These are phyloP conservation scores for Xenosphaeropsis pyriputrescens DNA, from an alignment of 2,329 filamentous ascomycete species.

Conservation along the genomic window DNA sequence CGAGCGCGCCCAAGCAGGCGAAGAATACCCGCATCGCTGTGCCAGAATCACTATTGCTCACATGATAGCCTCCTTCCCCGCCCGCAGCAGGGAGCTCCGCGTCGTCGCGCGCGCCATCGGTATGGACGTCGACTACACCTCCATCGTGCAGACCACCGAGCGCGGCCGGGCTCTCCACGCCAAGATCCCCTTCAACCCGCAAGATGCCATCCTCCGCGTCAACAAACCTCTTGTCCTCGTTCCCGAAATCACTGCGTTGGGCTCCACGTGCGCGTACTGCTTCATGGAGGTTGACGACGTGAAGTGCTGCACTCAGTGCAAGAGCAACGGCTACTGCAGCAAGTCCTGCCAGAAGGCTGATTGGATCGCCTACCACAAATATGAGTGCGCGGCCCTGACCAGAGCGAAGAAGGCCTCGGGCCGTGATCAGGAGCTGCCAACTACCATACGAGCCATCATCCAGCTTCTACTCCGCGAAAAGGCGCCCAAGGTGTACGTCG, in stretches of 20 bases:
- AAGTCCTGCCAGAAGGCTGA: background rate
- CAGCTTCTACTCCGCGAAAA: background rate
- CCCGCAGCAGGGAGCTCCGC: too few relatives aligned
- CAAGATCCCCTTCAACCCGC: background rate
- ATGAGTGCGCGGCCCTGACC: background rate
- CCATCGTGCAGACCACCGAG: background rate
- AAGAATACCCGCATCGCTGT: too few relatives aligned
- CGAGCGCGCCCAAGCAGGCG: too few relatives aligned
- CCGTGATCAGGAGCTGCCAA: background rate
- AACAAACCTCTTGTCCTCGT: background rate
- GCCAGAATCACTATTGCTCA: too few relatives aligned
- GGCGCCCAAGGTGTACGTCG: background rate
- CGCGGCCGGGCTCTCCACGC: background rate
- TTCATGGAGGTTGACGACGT: background rate
- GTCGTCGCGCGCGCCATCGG: too few relatives aligned
- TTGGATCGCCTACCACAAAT: background rate
- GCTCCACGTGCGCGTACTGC: background rate
- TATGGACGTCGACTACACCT: too few relatives aligned
- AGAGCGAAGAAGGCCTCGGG: background rate
- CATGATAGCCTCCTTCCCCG: too few relatives aligned
- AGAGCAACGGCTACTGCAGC: background rate
- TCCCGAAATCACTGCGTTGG: background rate
- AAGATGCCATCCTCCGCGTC: background rate
- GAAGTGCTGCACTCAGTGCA: background rate
- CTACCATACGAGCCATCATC: background rate